Evolutionary conservation across 2,329 filamentous ascomycete genomes (phyloP), one percentile per base, ranked within the genome.

Genomic region (Cercospora zeina): DNA sequence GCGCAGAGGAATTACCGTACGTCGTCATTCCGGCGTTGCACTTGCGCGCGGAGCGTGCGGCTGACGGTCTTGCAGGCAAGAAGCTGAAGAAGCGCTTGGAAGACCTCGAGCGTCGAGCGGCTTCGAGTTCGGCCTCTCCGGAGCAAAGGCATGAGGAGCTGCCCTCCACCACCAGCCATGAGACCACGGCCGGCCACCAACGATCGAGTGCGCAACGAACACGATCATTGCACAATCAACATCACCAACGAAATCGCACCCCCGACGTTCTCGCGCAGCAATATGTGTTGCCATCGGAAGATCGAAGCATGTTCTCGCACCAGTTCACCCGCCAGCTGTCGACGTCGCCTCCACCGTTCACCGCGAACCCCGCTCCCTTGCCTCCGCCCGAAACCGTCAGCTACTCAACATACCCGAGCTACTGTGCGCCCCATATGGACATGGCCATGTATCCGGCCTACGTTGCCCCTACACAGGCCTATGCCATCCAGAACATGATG

Each of bases 1-100:
- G 93, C 93, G 69, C 93, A 97, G 80, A 89, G 93, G 73, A 96
- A 96, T 82, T 97, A 97, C 81, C 92, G 92, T 96, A 61, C 47
- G 62, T 39, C 16, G 21, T 37, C 36, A 50, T 53, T 37, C 53
- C 54, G 16, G 11, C 13, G 33, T 49, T 19, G 42, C n/a, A 31
- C 24, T 27, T 31, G 31, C 13, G n/a, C 27, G n/a, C 14, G 27
- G n/a, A n/a, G 21, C 36, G 30, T 11, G 51, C 30, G 9, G 62
- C 68, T 75, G 58, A 76, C 67, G 57, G 16, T 49, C 16, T 61
- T 55, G 62, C 73, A 92, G 89, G 90, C 84, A 93, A 93, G 86
- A 93, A 93, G 86, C 87, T 93, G 71, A 93, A 95, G 89, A 89
- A 89, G 81, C 87, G 90, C 72, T 82, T 95, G 74, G 89, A 93